Evolutionary conservation across 371 early-diverging fungal species (phyloP).

Genomic region (Quaeritorhiza haematococci): DNA sequence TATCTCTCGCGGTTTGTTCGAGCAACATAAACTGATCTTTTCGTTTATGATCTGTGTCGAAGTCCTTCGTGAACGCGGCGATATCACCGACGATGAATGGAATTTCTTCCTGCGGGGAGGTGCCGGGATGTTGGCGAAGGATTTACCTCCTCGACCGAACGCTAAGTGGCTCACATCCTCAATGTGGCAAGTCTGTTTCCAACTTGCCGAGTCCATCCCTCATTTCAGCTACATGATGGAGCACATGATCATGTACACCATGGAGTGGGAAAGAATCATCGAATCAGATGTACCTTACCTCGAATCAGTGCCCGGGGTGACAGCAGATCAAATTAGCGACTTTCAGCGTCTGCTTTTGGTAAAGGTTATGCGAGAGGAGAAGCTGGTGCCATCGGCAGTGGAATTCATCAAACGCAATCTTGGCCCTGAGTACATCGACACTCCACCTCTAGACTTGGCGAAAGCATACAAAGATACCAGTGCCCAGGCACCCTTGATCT

Average conservation of each 20-base stretch:
- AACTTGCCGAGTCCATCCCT: constrained; percentile 29
- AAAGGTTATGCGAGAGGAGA: constrained; percentile 53
- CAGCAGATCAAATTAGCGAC: constrained; percentile 24
- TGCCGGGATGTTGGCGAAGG: constrained; percentile 15
- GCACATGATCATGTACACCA: constrained; percentile 36
- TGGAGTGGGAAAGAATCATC: constrained; percentile 47
- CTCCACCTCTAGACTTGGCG: constrained; percentile 49
- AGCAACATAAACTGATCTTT: constrained; percentile 49
- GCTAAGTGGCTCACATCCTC: constrained; percentile 33
- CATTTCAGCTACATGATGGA: constrained; percentile 34
- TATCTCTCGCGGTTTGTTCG: constrained; percentile 50
- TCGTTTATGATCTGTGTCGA: constrained; percentile 51
- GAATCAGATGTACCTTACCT: constrained; percentile 41
- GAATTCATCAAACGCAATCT: constrained; percentile 45
- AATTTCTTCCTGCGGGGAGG: constrained; percentile 50
- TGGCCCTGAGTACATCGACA: constrained; percentile 44
- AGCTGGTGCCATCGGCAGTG: constrained; percentile 36
- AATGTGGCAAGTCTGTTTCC: constrained; percentile 46
- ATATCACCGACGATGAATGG: constrained; percentile 41
- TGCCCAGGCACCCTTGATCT: constrained; percentile 41
- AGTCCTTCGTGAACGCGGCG: constrained; percentile 35
- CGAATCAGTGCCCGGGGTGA: constrained; percentile 31
- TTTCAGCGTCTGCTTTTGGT: constrained; percentile 45
- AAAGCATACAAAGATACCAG: constrained; percentile 47
- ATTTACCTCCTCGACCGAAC: constrained; percentile 34